Evolutionary conservation across 1,284 basidiomycete genomes (phyloP).

Genomic region (Sporisorium exsertum): DNA sequence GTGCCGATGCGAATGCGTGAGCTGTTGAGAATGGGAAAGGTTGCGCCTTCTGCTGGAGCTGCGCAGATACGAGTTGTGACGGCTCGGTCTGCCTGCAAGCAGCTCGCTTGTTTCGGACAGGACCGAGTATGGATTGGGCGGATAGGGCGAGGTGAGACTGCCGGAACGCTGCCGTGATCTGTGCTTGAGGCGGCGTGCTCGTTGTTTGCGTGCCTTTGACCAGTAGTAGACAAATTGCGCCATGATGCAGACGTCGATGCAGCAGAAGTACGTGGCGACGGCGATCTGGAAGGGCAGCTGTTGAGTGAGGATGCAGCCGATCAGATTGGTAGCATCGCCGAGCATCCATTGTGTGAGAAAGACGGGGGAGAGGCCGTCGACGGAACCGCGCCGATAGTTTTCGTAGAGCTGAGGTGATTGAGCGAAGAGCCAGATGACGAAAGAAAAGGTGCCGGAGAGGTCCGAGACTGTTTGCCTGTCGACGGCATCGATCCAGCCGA

Average conservation of each 20-base stretch:
- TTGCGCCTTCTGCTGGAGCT: conserved; percentile 23
- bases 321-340: conserved; percentile 67
- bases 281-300: conserved; percentile 66
- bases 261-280: conserved; percentile 63
- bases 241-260: conserved; percentile 57
- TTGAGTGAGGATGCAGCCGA: conserved; percentile 63
- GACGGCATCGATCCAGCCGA: conserved; percentile 16
- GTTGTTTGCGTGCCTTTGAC: conserved; percentile 26
- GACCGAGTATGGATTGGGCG: conserved; percentile 34
- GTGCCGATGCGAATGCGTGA: conserved; percentile 7
- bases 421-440: conserved; percentile 67
- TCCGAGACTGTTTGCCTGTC: conserved; percentile 53
- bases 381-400: conserved; percentile 60
- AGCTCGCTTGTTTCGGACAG: conserved; percentile 44
- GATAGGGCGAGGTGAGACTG: conserved; percentile 26
- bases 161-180: conserved; percentile 9
- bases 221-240: conserved; percentile 56
- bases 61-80: conserved; percentile 23
- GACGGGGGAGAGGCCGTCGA: conserved; percentile 63
- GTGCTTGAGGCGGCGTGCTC: conserved; percentile 6
- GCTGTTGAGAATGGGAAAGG: conserved; percentile 25
- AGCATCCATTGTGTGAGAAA: conserved; percentile 68
- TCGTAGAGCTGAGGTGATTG: conserved; percentile 66
- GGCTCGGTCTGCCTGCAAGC: conserved; percentile 19
- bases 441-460: conserved; percentile 53